Base-by-base conservation (phyloP, 2,329 filamentous ascomycete species). In the Aspergillus piperis region DNA sequence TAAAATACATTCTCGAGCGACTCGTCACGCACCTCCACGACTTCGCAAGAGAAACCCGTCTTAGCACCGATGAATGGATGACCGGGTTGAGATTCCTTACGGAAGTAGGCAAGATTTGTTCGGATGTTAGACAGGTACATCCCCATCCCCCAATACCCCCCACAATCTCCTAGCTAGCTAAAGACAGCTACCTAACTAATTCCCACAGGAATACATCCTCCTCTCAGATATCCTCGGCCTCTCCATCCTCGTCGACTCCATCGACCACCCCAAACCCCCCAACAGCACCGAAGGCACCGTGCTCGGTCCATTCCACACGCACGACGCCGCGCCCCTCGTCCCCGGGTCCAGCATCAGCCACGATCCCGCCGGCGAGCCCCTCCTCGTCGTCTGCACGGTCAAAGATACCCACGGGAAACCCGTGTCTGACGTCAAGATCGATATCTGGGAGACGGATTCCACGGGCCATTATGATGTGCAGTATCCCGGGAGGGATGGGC, bases 361-460 rank as follows among this genome's bases (percentile, higher is more conserved):
- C 59, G 90, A 92, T 68, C 84, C 87, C 0, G 78, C 84, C 32
- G 91, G 91, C 54, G 84, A 89, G 66, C 85, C 88, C 0, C 84
- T 91, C 64, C 82, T 94, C 13, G 88, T 90, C 4, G 72, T 92
- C n/a, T 92, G 90, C 79, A 89, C 83, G 0, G 79, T 94, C 59
- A 86, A 83, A 63, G 88, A 92, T 72, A 85, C 84, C 0, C 42
- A 76, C 0, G 90, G 89, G 0, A 80, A 79, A 1, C 87, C 90
- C 0, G 80, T 95, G 30, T 63, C 78, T 1, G 86, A 81, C 50
- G 90, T 88, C 30, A 90, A 88, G 71, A 84, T 94, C 63, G 90
- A 95, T 74, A 88, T 95, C 65, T 95, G 91, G 91, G 90, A 94
- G 78, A 92, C 90, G 8, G 91, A 94, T 73, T 88, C 84, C 60